phyloP scores from a whole-genome alignment of 495 filamentous ascomycete genomes.

The Neurospora sp. region DNA sequence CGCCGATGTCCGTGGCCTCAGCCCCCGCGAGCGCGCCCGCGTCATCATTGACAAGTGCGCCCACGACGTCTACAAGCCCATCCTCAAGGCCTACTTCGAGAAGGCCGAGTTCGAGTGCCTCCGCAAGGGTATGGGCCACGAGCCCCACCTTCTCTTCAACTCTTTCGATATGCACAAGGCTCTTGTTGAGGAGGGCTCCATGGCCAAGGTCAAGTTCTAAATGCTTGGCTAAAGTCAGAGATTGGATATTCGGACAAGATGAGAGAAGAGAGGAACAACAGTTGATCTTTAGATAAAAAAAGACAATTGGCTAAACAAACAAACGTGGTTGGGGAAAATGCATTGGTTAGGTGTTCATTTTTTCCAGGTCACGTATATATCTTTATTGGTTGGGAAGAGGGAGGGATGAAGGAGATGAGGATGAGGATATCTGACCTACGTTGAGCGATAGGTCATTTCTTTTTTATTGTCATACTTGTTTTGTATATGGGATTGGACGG shows the following conservation, averaged over 20 bases:
- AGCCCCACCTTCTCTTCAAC: slow-evolving; percentile 78
- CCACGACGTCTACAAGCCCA: slow-evolving; percentile 79
- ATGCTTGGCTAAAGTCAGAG: not conserved
- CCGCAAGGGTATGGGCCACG: slow-evolving; percentile 81
- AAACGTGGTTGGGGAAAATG: not conserved
- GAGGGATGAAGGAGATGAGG: not conserved
- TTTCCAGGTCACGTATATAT: not conserved
- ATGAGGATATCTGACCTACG: not conserved
- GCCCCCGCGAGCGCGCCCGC: slow-evolving; percentile 67
- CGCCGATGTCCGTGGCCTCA: slow-evolving; percentile 75
- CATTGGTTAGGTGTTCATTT: not conserved
- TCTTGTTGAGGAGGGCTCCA: slow-evolving; percentile 69
- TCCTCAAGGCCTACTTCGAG: slow-evolving; percentile 74
- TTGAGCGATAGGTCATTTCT: not conserved
- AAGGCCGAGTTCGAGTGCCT: slow-evolving; percentile 82
- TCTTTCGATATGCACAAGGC: slow-evolving; percentile 85
- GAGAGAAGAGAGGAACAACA: not conserved
- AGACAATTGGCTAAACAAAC: not conserved
- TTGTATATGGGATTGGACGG: not conserved
- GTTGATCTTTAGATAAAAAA: not conserved
- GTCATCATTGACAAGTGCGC: slow-evolving; percentile 84
- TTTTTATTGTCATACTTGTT: not conserved
- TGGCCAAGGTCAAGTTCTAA: slow-evolving; percentile 56
- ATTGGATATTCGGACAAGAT: not conserved
- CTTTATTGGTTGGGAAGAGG: not conserved